phyloP scores from a whole-genome alignment of 768 basidiomycete genomes.

The Thelephora aurantiotincta region DNA sequence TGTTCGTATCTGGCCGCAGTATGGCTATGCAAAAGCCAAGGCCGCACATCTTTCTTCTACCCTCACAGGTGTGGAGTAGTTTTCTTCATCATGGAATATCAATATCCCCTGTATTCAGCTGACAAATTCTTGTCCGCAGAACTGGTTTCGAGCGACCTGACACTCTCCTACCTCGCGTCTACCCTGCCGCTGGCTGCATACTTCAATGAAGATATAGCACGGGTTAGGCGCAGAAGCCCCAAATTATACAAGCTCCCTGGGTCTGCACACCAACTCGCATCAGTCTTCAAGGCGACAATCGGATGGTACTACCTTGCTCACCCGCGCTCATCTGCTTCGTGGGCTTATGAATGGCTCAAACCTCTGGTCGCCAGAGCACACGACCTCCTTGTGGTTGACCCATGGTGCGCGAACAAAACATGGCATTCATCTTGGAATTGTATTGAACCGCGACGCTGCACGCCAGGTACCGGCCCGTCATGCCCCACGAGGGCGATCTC shows the following conservation, averaged over 20 bases:
- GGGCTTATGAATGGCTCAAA: constrained; percentile 11
- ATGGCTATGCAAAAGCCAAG: constrained; percentile 8
- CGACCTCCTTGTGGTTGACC: constrained; percentile 2
- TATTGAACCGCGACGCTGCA: no score
- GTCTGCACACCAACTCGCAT: not conserved
- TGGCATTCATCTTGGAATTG: no score
- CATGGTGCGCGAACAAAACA: not conserved
- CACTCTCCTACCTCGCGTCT: constrained; percentile 13
- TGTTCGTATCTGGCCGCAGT: constrained; percentile 13
- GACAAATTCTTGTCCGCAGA: constrained; percentile 7
- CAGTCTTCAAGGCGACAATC: constrained; percentile 11
- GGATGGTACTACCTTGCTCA: constrained; percentile 14
- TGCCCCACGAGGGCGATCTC: no score
- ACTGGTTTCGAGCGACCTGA: constrained; percentile 10
- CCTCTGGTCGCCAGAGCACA: constrained; percentile 11
- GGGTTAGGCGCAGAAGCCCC: constrained; percentile 1
- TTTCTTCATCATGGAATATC: no score
- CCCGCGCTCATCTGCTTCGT: constrained; percentile 8
- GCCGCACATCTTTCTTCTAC: constrained; percentile 12
- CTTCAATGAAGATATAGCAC: constrained; percentile 4
- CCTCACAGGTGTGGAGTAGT: not conserved
- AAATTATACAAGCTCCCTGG: not conserved
- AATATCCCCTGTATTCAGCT: not conserved
- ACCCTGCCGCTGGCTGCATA: constrained; percentile 1
- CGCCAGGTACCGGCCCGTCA: no score